phyloP scores from a whole-genome alignment of 306 rosid genomes.

The Rosa lucieae region DNA sequence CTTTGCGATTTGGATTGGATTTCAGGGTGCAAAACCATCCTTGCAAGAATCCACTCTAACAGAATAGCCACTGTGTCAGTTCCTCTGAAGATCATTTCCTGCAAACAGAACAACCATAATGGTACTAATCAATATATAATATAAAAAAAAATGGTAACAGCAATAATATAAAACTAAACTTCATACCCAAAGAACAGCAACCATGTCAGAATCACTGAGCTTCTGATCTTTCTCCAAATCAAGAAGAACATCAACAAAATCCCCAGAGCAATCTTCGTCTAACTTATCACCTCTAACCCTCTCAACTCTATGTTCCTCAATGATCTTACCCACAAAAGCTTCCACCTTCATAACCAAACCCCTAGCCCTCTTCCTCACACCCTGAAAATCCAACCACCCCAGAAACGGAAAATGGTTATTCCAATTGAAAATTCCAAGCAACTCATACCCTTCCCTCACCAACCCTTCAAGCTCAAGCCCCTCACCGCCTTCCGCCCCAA shows the following conservation, averaged over 20 bases:
- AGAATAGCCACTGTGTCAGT: conserved; percentile 48
- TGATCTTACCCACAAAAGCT: conserved; percentile 35
- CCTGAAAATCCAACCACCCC: conserved; percentile 40
- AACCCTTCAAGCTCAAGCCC: conserved; percentile 32
- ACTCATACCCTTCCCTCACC: conserved; percentile 43
- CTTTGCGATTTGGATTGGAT: conserved; percentile 33
- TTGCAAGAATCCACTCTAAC: conserved; percentile 42
- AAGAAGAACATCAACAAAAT: conserved; percentile 46
- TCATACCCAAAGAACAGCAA: conserved; percentile 44
- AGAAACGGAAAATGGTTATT: conserved; percentile 40
- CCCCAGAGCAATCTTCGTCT: conserved; percentile 2
- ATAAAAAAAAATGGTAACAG: not conserved
- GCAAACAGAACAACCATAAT: not conserved
- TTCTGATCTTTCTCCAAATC: conserved; percentile 29
- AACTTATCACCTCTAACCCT: not conserved
- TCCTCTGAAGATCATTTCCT: conserved; percentile 58
- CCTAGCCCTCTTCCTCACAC: conserved; percentile 37
- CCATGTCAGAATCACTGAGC: conserved; percentile 40
- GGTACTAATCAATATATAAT: not conserved
- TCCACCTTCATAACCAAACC: conserved; percentile 29
- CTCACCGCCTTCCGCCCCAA: not conserved
- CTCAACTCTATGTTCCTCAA: conserved; percentile 32
- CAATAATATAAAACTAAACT: not conserved
- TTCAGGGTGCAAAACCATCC: conserved; percentile 43
- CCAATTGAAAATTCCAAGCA: conserved; percentile 41